A percentile compares a stretch with the other conserved stretches of the same genome.
These are phyloP conservation scores for Reticulascus tulasneorum DNA, from an alignment of 2,329 filamentous ascomycete genomes.

Conservation along the genomic window DNA sequence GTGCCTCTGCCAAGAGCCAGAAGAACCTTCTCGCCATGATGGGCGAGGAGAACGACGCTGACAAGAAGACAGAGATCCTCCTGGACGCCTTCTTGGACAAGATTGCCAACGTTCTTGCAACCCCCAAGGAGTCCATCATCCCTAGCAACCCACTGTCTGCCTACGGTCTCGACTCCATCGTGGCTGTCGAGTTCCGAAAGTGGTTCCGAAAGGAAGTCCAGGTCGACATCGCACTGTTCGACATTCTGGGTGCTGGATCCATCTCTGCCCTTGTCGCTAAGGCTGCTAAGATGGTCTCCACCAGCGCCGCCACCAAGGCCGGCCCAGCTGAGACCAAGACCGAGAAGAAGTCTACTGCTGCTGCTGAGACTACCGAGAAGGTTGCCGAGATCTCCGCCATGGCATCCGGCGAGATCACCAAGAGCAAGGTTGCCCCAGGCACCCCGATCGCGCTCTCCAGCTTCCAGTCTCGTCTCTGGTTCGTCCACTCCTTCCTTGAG, in stretches of 20 bases:
- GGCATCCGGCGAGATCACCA: slow-evolving; percentile 17
- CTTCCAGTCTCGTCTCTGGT: slow-evolving; percentile 22
- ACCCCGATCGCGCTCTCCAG: slow-evolving; percentile 18
- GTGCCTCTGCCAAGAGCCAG: slow-evolving; percentile 8
- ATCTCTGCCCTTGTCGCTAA: slow-evolving; percentile 18
- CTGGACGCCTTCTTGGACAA: slow-evolving; percentile 15
- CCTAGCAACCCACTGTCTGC: slow-evolving; percentile 14
- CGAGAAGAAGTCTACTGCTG: slow-evolving; percentile 11
- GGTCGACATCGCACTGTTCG: slow-evolving; percentile 18
- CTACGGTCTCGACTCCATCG: slow-evolving; percentile 19
- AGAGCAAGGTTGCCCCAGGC: slow-evolving; percentile 6
- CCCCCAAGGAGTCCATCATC: slow-evolving; percentile 10
- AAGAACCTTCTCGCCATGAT: slow-evolving; percentile 16
- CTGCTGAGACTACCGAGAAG: slow-evolving; percentile 9
- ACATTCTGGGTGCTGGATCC: slow-evolving; percentile 16
- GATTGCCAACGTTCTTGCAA: slow-evolving; percentile 14
- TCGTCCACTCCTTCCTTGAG: slow-evolving; percentile 20
- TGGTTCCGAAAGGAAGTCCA: slow-evolving; percentile 16
- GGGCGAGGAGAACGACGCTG: slow-evolving; percentile 7
- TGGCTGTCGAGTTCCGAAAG: slow-evolving; percentile 19
- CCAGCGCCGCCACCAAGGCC: slow-evolving; percentile 11
- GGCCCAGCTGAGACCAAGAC: slow-evolving; percentile 9
- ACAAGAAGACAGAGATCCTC: slow-evolving; percentile 11
- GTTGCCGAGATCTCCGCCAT: slow-evolving; percentile 14
- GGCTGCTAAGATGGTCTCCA: slow-evolving; percentile 17